These are phyloP conservation scores for Porogramme epimiltina DNA, from an alignment of 1,284 basidiomycete species.

Conservation along the genomic window DNA sequence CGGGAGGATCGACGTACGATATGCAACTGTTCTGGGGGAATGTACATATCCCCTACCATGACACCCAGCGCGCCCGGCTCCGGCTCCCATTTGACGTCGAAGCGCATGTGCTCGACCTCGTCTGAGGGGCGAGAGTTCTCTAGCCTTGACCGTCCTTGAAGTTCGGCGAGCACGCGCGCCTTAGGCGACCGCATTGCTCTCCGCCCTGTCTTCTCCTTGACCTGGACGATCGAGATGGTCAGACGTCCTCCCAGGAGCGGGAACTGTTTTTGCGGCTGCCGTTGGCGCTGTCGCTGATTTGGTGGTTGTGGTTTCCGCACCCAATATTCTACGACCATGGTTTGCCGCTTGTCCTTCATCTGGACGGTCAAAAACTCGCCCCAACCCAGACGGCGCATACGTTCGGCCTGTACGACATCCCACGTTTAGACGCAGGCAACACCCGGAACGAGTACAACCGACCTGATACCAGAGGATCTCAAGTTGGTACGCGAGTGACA, in stretches of 20 bases:
- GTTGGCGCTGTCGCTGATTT: conserved; percentile 34
- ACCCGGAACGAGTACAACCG: conserved; percentile 11
- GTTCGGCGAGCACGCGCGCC: conserved; percentile 55
- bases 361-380: conserved; percentile 66
- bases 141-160: conserved; percentile 67
- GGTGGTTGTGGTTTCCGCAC: conserved; percentile 48
- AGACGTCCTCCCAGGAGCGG: conserved; percentile 60
- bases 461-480: conserved; percentile 83
- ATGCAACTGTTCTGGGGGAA: conserved; percentile 42
- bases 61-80: conserved; percentile 61
- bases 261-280: conserved; percentile 38
- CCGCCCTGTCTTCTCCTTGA: conserved; percentile 34
- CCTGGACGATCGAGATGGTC: conserved; percentile 48
- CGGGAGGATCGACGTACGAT: conserved; percentile 44
- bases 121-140: conserved; percentile 56
- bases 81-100: conserved; percentile 70
- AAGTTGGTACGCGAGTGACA: conserved; percentile 83
- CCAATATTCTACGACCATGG: conserved; percentile 74
- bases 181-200: conserved; percentile 37
- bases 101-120: conserved; percentile 60
- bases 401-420: conserved; percentile 51
- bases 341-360: conserved; percentile 65
- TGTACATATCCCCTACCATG: conserved; percentile 39
- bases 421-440: neutral
- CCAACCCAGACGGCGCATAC: conserved; percentile 80